Evolutionary conservation across 345 rosid genomes (phyloP).

Genomic region (Pistacia integerrima): DNA sequence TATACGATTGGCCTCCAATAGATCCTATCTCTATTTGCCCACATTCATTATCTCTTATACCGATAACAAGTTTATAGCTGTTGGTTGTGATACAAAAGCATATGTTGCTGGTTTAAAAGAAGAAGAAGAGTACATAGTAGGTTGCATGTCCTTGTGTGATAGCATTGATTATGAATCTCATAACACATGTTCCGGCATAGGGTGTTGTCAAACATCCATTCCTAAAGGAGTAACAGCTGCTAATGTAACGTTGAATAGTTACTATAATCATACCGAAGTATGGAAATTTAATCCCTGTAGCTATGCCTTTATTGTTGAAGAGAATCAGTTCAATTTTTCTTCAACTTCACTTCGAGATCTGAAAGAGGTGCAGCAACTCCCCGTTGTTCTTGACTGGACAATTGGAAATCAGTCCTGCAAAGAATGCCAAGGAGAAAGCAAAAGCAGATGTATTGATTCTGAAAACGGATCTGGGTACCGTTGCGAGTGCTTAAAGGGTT

Average conservation of each 20-base stretch:
- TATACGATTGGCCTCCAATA: rapidly evolving
- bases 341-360: not conserved
- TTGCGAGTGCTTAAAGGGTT: constrained; percentile 21
- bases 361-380: not conserved
- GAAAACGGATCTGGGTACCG: constrained; percentile 17
- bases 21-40: not conserved
- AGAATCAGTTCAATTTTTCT: constrained; percentile 12
- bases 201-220: constrained; percentile 36
- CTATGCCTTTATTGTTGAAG: constrained; percentile 26
- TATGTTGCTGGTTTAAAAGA: not conserved
- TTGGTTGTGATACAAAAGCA: constrained; percentile 31
- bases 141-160: constrained; percentile 24
- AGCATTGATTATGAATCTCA: not conserved
- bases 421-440: not conserved
- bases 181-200: constrained; percentile 31
- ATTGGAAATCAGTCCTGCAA: constrained; percentile 9
- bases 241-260: rapidly evolving
- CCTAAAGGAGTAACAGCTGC: not conserved
- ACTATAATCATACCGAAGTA: rapidly evolving
- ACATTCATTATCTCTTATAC: constrained; percentile 12
- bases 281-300: constrained; percentile 34
- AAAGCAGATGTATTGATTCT: not conserved
- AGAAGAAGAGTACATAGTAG: not conserved
- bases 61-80: constrained; percentile 19
- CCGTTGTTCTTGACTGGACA: constrained; percentile 30